Conservation (phyloP, 129 eudicot genomes). For the Flaveria trinervia region DNA sequence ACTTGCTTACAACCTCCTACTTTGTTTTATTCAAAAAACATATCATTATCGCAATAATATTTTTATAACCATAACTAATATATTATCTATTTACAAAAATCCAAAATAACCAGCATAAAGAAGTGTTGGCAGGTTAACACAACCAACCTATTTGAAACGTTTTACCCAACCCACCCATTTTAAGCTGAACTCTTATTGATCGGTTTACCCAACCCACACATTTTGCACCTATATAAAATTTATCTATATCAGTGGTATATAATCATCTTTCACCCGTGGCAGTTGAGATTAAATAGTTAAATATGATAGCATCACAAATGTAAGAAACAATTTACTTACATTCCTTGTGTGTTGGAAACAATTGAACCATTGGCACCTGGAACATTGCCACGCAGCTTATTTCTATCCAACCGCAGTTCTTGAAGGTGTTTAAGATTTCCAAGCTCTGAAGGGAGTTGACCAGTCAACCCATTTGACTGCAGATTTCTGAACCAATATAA, state of each 20-base stretch:
- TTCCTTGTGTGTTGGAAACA: slow-evolving; percentile 45
- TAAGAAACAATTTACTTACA: slow-evolving; percentile 50
- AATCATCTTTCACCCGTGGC: background rate
- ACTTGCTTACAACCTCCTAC: too few species aligned
- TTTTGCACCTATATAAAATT: background rate
- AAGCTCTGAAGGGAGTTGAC: slow-evolving; percentile 73
- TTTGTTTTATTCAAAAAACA: background rate
- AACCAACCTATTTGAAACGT: background rate
- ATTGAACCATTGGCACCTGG: slow-evolving; percentile 64
- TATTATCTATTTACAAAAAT: background rate
- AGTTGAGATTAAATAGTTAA: background rate
- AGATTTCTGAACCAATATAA: slow-evolving; percentile 58
- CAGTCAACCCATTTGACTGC: slow-evolving; percentile 86
- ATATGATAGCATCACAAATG: background rate
- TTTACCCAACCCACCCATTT: background rate
- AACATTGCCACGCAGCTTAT: slow-evolving; percentile 69
- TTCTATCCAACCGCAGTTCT: slow-evolving; percentile 88
- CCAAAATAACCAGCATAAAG: background rate
- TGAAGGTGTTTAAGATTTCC: slow-evolving; percentile 68
- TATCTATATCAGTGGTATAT: background rate
- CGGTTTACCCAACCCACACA: background rate
- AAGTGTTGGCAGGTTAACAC: background rate
- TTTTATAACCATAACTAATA: background rate
- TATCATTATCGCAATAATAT: background rate
- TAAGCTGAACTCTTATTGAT: background rate